These are phyloP conservation scores for Apiotrichum mycotoxinovorans DNA, from an alignment of 1,284 basidiomycete genomes.

Conservation along the genomic window DNA sequence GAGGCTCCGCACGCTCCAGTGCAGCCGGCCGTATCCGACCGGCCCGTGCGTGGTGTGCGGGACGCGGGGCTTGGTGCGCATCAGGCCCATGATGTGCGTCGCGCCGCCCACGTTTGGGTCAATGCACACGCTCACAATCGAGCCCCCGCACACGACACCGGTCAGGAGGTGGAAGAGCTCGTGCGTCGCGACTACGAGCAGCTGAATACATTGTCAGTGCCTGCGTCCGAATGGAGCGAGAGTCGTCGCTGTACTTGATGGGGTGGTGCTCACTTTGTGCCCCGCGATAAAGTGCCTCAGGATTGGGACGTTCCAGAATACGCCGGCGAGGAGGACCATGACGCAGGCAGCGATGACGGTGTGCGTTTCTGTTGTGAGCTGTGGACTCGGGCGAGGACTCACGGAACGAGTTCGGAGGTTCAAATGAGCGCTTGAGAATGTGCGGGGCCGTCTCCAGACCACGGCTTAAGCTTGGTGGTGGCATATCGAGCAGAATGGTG, in stretches of 20 bases:
- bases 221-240: no score
- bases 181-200: constrained; percentile 46
- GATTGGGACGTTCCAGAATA: constrained; percentile 46
- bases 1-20: constrained; percentile 35
- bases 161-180: constrained; percentile 45
- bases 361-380: constrained; percentile 36
- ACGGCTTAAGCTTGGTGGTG: no score
- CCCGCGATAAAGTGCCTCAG: constrained; percentile 42
- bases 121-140: constrained; percentile 45
- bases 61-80: constrained; percentile 19
- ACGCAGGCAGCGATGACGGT: constrained; percentile 47
- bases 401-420: constrained; percentile 8
- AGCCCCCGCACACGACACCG: constrained; percentile 45
- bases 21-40: constrained; percentile 28
- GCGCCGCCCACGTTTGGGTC: constrained; percentile 50
- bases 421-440: neutral
- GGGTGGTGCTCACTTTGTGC: constrained; percentile 45
- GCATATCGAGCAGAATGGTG: neutral
- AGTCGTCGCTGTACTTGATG: no score
- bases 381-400: neutral
- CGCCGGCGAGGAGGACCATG: constrained; percentile 41
- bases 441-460: neutral
- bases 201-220: constrained; percentile 22
- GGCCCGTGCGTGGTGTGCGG: neutral
- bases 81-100: constrained; percentile 42